phyloP scores from a whole-genome alignment of 2,329 filamentous ascomycete species.

The Claviceps quebecensis region DNA sequence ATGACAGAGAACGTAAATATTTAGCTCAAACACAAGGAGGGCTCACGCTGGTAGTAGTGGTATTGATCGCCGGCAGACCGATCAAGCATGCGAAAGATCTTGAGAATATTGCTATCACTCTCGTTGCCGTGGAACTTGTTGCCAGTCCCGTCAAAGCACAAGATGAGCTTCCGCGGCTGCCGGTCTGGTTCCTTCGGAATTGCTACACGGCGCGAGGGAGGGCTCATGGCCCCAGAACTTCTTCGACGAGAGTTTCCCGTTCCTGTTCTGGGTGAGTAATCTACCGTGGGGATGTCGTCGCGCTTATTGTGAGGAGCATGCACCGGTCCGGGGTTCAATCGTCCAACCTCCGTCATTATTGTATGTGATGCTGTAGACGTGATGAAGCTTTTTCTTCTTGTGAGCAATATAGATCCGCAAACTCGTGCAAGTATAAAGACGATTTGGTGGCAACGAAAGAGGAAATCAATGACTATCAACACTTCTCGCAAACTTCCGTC shows the following conservation, averaged over 20 bases:
- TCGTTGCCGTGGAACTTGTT: constrained; percentile 51
- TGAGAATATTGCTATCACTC: constrained; percentile 52
- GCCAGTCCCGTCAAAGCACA: constrained; percentile 51
- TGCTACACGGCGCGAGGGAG: neutral
- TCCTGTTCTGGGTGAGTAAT: neutral
- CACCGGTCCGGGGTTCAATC: neutral
- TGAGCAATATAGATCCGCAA: neutral
- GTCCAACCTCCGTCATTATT: neutral
- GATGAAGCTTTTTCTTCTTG: neutral
- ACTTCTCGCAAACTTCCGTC: too few species aligned
- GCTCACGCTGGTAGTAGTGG: constrained; percentile 49
- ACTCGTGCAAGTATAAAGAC: too few species aligned
- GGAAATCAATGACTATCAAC: too few species aligned
- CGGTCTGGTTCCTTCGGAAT: neutral
- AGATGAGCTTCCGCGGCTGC: constrained; percentile 32
- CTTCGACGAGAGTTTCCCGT: neutral
- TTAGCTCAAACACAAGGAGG: too few species aligned
- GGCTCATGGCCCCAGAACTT: constrained; percentile 2
- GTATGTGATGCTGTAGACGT: neutral
- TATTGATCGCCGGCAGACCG: constrained; percentile 47
- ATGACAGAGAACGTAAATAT: neutral
- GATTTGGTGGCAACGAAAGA: too few species aligned
- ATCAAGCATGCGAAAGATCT: constrained; percentile 58
- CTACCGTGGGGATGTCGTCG: neutral
- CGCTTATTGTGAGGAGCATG: neutral